Conservation (phyloP, 2,329 filamentous ascomycete species). For the Neodidymelliopsis sp. region DNA sequence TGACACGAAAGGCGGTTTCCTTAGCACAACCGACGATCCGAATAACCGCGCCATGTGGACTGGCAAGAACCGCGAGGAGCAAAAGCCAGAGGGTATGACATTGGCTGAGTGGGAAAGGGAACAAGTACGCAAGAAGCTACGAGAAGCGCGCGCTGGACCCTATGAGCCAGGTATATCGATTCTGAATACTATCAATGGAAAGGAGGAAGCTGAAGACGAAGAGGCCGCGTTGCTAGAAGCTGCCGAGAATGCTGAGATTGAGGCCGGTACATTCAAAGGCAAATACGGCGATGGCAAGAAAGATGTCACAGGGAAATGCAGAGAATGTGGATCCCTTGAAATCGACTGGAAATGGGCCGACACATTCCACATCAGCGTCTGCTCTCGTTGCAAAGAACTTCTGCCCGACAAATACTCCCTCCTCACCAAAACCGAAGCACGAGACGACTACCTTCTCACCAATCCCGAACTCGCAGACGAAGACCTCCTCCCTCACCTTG, state of each 20-base stretch:
- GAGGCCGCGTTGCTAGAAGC: conserved; percentile 36
- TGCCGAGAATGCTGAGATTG: conserved; percentile 53
- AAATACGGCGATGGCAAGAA: conserved; percentile 45
- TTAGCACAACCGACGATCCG: conserved; percentile 90
- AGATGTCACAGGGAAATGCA: conserved; percentile 72
- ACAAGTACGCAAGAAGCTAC: conserved; percentile 75
- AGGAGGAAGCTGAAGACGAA: conserved; percentile 37
- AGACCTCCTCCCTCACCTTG: conserved; percentile 84
- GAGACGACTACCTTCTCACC: conserved; percentile 93
- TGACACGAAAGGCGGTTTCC: conserved; percentile 94
- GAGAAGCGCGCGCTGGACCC: conserved; percentile 77
- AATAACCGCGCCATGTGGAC: conserved; percentile 75
- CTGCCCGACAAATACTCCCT: conserved; percentile 91
- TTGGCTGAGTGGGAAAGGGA: conserved; percentile 89
- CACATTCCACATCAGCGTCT: conserved; percentile 77
- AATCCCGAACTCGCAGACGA: conserved; percentile 93
- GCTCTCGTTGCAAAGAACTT: conserved; percentile 86
- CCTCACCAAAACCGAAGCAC: conserved; percentile 94
- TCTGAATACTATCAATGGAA: conserved; percentile 59
- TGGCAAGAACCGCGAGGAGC: conserved; percentile 56
- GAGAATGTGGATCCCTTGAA: conserved; percentile 82
- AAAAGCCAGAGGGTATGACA: conserved; percentile 87
- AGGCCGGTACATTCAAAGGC: conserved; percentile 40
- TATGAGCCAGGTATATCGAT: conserved; percentile 90
- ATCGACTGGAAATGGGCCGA: conserved; percentile 97